phyloP scores from a whole-genome alignment of 345 rosid species.

The Kernera saxatilis region DNA sequence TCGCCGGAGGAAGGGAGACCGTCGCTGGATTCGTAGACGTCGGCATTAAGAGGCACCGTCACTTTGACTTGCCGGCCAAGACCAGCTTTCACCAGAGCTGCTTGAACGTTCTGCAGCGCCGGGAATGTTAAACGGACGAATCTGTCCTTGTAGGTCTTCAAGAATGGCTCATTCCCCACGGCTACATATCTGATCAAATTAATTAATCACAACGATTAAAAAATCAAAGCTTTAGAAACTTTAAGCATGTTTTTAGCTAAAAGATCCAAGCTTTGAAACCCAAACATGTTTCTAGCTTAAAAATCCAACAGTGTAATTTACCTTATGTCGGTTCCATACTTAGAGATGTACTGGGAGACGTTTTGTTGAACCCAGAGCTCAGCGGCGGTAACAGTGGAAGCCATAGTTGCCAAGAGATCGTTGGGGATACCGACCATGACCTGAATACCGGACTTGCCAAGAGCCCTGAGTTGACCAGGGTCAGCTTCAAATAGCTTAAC shows the following conservation, averaged over 20 bases:
- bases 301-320: constrained; percentile 1
- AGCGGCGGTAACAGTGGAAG: constrained; percentile 50
- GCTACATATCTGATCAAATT: constrained; percentile 60
- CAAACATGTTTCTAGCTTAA: neutral
- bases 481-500: constrained; percentile 94
- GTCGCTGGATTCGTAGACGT: constrained; percentile 53
- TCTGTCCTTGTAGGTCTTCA: constrained; percentile 56
- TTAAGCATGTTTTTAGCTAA: neutral
- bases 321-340: constrained; percentile 64
- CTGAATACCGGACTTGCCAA: constrained; percentile 77
- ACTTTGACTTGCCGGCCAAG: constrained; percentile 64
- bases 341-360: constrained; percentile 59
- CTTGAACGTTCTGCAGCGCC: constrained; percentile 81
- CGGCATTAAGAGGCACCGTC: constrained; percentile 83
- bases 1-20: constrained; percentile 75
- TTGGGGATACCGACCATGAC: constrained; percentile 96
- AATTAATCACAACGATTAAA: neutral
- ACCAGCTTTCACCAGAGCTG: constrained; percentile 88
- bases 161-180: constrained; percentile 88
- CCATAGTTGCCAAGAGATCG: constrained; percentile 57
- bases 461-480: constrained; percentile 66
- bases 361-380: constrained; percentile 69
- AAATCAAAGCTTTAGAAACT: neutral
- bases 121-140: constrained; percentile 57
- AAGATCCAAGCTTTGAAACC: neutral